Conservation (phyloP, 2,329 filamentous ascomycete species). For the Diaporthe batatas region DNA sequence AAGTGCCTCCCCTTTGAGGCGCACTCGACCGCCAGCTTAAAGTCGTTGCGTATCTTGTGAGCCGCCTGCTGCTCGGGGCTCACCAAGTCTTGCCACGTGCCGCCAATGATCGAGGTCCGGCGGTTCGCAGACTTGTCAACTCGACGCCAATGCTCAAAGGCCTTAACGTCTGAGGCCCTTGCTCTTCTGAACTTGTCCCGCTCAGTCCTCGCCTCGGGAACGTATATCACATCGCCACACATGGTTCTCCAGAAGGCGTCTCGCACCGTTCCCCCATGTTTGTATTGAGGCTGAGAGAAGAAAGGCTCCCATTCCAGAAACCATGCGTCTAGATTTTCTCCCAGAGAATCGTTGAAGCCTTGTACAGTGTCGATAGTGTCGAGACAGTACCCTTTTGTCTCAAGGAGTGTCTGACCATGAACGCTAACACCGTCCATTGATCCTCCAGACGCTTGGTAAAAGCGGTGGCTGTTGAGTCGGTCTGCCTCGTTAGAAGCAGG, state of each 20-base stretch:
- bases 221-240: not conserved
- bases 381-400: not conserved
- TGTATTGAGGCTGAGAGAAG: not conserved
- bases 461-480: conserved; percentile 2
- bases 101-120: conserved; percentile 2
- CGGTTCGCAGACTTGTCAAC: conserved; percentile 10
- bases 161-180: not conserved
- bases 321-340: not conserved
- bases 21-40: conserved; percentile 16
- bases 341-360: too few species aligned
- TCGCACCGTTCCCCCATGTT: not conserved
- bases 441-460: conserved; percentile 3
- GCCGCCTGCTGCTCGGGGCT: not conserved
- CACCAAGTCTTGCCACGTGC: not conserved
- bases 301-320: not conserved
- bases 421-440: conserved; percentile 34
- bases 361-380: not conserved
- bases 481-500: conserved; percentile 11
- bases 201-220: not conserved
- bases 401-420: conserved; percentile 13
- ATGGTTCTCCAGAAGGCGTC: conserved; percentile 10
- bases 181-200: not conserved
- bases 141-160: not conserved
- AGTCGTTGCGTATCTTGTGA: conserved; percentile 6
- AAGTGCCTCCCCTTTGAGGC: not conserved